Evolutionary conservation across 257 asterid genomes (phyloP), one percentile per base, ranked within the genome.

Genomic region (Solanum neorickii): DNA sequence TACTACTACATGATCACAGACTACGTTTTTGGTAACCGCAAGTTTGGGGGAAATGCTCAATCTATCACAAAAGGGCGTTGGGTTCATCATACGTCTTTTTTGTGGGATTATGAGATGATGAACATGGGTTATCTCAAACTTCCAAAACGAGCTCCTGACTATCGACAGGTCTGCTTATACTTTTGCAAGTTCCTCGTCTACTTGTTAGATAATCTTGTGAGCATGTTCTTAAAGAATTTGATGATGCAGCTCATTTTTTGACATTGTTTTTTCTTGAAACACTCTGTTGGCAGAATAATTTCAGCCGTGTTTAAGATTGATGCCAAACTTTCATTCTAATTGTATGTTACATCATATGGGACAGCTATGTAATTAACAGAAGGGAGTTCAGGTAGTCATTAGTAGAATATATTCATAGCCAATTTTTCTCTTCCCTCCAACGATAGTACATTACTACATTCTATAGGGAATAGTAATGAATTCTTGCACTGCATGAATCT

Each of bases 11-110:
- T 85, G 35, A 35, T 87, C 86, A 88, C 90, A 96, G 99, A 96
- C 94, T 96, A 96, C 29, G 98, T 90, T 73, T 94, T 96, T 87
- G 99, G 97, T 25, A 88, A 93, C 90, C 92, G 37, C 86, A 96
- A 97, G 90, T 93, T 95, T 91, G 98, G 99, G 44, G 99, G 99
- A 86, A 97, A 97, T 90, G 98, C 99, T 25, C 98, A 95, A 88
- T 94, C 99, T 60, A 95, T 97, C 76, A 97, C 94, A 49, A 95
- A 94, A 87, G 52, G 88, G 29, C 91, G 99, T 87, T 97, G 99
- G 99, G 90, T 97, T 82, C 99, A 95, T 90, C 99, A 94, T 87
- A 93, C 99, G 13, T 97, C 98, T 25, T 95, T 97, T 87, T 82
- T 97, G 86, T 97, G 99, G 99, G 99, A 96, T 89, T 96, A 91